phyloP scores from a whole-genome alignment of 805 yeast species.

The Monosporozyma aquatica region DNA sequence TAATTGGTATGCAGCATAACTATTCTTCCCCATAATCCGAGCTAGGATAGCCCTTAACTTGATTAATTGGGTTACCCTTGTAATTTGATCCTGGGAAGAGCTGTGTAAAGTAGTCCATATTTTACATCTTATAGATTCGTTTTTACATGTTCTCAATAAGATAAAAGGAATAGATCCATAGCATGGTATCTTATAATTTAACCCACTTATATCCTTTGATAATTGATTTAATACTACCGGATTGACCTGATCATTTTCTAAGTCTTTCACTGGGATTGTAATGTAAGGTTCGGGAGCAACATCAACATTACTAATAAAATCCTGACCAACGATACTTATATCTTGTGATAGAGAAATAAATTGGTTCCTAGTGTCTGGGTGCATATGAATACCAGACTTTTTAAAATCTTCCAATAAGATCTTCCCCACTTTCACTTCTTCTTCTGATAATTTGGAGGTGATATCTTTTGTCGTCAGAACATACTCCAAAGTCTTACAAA shows the following conservation, averaged over 20 bases:
- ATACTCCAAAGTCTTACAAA: conserved; percentile 51
- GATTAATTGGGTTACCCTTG: conserved; percentile 48
- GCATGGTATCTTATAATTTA: conserved; percentile 43
- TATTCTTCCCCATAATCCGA: conserved; percentile 55
- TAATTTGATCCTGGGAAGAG: conserved; percentile 54
- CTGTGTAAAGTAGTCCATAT: conserved; percentile 72
- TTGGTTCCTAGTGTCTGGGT: conserved; percentile 48
- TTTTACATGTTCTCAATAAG: conserved; percentile 49
- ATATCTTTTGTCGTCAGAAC: conserved; percentile 38
- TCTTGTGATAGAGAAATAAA: conserved; percentile 74
- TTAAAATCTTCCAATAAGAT: conserved; percentile 77
- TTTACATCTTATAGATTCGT: conserved; percentile 48
- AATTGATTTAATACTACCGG: conserved; percentile 20
- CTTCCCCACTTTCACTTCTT: conserved; percentile 76
- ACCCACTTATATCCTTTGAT: conserved; percentile 32
- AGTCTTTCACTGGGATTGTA: conserved; percentile 17
- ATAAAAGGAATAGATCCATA: conserved; percentile 58
- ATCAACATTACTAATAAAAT: conserved; percentile 38
- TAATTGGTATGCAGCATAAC: conserved; percentile 72
- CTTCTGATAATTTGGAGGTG: conserved; percentile 40
- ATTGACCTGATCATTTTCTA: conserved; percentile 15
- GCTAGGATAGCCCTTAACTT: conserved; percentile 64
- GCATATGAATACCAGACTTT: conserved; percentile 82
- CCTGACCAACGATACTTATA: conserved; percentile 74
- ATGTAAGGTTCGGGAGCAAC: conserved; percentile 14